phyloP scores from a whole-genome alignment of 805 yeast genomes.

The Kluyveromyces lactis region DNA sequence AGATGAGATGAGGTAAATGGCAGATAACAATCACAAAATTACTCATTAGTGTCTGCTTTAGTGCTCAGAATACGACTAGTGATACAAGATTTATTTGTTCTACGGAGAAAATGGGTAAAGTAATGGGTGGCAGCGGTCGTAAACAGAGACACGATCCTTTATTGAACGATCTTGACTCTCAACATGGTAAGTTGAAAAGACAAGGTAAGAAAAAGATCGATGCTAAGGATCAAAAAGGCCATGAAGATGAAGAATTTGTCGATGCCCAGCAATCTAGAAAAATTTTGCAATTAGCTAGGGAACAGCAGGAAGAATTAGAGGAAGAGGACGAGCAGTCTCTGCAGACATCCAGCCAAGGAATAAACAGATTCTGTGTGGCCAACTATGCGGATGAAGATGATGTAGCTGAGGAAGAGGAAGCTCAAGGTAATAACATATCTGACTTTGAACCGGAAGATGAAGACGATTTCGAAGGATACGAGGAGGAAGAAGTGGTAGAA shows the following conservation, averaged over 20 bases:
- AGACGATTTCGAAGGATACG: conserved; percentile 36
- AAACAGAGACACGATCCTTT: conserved; percentile 72
- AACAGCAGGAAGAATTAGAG: conserved; percentile 86
- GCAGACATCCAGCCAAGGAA: conserved; percentile 23
- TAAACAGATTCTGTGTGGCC: conserved; percentile 26
- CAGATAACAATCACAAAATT: neutral
- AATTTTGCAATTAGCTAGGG: conserved; percentile 81
- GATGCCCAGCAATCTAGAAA: conserved; percentile 79
- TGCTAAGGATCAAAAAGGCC: conserved; percentile 30
- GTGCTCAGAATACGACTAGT: too few relatives aligned
- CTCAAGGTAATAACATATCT: conserved; percentile 36
- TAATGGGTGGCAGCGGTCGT: conserved; percentile 41
- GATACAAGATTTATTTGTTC: too few relatives aligned
- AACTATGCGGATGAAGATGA: conserved; percentile 45
- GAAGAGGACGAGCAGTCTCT: conserved; percentile 45
- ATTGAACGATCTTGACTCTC: conserved; percentile 66
- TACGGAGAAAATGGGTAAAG: conserved; percentile 53
- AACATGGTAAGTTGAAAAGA: conserved; percentile 60
- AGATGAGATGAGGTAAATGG: neutral
- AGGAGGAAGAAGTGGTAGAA: conserved; percentile 53
- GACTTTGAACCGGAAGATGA: conserved; percentile 43
- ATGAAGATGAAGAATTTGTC: conserved; percentile 51
- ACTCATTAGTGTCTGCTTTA: too few relatives aligned
- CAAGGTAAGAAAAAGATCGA: conserved; percentile 28
- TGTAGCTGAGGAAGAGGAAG: conserved; percentile 37